phyloP scores from a whole-genome alignment of 441 rosid species.

The Lepidium campestre region DNA sequence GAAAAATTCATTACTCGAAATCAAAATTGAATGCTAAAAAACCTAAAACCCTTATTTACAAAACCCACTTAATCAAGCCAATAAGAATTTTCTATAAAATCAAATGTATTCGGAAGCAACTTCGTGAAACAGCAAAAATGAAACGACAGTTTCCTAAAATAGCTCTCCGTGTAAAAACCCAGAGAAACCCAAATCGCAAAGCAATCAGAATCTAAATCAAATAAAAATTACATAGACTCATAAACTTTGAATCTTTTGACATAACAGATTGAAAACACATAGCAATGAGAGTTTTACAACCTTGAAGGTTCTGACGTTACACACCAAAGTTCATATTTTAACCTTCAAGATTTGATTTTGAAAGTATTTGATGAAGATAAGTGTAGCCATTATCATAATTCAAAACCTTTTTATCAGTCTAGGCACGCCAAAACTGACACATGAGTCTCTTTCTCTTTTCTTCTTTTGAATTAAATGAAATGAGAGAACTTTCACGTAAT shows the following conservation, averaged over 20 bases:
- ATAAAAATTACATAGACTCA: background rate
- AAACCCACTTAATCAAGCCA: background rate
- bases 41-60: slow-evolving; percentile 28
- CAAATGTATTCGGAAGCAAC: slow-evolving; percentile 8
- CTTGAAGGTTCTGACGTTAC: background rate
- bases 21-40: slow-evolving; percentile 15
- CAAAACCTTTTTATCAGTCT: background rate
- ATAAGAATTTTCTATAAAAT: background rate
- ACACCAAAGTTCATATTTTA: background rate
- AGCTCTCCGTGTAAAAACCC: slow-evolving; percentile 48
- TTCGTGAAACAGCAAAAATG: background rate
- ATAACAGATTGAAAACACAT: background rate
- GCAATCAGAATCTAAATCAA: background rate
- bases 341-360: background rate
- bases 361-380: background rate
- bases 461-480: background rate
- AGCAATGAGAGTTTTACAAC: background rate
- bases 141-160: slow-evolving; percentile 36
- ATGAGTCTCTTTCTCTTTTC: background rate
- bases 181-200: background rate
- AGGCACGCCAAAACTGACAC: slow-evolving; percentile 9
- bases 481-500: background rate
- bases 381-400: background rate
- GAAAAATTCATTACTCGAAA: slow-evolving; percentile 25
- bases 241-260: background rate